Evolutionary conservation across 176 grass and related monocot species (phyloP), one percentile per base, ranked within the genome.

Genomic region (Aegilops tauschii): DNA sequence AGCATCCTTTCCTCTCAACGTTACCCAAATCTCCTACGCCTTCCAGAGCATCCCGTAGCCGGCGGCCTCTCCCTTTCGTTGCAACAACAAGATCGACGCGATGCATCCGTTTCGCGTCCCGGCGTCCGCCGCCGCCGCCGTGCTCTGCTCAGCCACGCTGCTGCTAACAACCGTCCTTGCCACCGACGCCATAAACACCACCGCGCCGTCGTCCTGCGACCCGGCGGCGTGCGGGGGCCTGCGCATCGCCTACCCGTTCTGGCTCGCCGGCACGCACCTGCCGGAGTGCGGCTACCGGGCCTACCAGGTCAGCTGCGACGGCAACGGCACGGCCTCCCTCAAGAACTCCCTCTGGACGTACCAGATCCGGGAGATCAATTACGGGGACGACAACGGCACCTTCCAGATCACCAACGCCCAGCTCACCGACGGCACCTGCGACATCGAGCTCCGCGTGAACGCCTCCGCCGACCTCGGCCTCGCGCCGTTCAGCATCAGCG

Each of bases 221-320:
- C 32, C 77, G 34, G 78, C 65, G 10, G 1, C 2, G 10, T 95
- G 94, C 62, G 90, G 90, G 5, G 1, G 0, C 28, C 84, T 84
- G 1, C 52, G 2, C 42, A 69, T 95, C 64, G 12, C 13, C 14
- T 95, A 84, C 72, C 93, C 93, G 4, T 91, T 95, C 63, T 93
- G 93, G 93, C 80, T 89, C 25, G 3, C 2, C 36, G 63, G 83
- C 17, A 13, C 32, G 5, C 93, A 90, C 25, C 76, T 3, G 1
- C 29, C 42, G 0, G 20, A 79, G 3, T 95, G 93, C 47, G 83
- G 93, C 63, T 56, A 84, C 79, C 76, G 9, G 0, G 49, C 59
- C 1, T 86, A 77, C 39, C 3, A 87, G 80, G 69, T 95, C 25
- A 7, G 1, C 0, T 95, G 93, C 82, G 3, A 5, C 68, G 0